A percentile compares a stretch with the other conserved stretches of the same genome.
phyloP scores from a whole-genome alignment of 331 rosid species.

The Quercus tomentella region DNA sequence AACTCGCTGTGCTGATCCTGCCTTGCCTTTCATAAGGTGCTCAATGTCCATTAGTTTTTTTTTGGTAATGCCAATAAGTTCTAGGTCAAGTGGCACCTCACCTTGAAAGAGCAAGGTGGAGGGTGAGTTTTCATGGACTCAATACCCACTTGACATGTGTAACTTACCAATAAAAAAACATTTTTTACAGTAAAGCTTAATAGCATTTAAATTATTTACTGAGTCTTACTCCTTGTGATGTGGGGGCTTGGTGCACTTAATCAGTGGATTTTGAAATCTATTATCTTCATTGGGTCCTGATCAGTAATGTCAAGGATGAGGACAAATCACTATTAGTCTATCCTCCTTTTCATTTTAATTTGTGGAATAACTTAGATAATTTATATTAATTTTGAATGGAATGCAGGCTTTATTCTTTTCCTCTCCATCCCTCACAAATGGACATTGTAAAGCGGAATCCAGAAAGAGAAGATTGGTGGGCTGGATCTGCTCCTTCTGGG shows the following conservation, averaged over 20 bases:
- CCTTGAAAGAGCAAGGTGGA: conserved; percentile 1
- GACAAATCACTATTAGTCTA: neutral
- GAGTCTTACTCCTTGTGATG: neutral
- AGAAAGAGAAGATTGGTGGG: conserved; percentile 96
- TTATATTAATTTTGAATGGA: conserved; percentile 10
- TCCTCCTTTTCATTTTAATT: neutral
- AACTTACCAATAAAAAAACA: no score
- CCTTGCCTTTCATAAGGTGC: conserved; percentile 92
- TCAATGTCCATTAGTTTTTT: conserved; percentile 12
- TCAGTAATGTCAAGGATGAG: neutral
- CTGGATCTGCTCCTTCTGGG: conserved; percentile 88
- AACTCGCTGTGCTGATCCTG: conserved; percentile 91
- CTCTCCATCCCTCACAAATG: conserved; percentile 78
- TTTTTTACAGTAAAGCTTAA: neutral
- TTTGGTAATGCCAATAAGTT: neutral
- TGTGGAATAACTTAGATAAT: neutral
- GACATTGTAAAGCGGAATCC: conserved; percentile 90
- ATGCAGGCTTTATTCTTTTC: conserved; percentile 87
- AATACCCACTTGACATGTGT: no score
- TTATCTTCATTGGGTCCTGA: neutral
- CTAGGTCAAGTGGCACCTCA: neutral
- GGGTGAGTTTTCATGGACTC: no score
- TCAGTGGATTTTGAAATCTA: neutral
- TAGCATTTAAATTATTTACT: neutral
- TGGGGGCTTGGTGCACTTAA: neutral